phyloP scores from a whole-genome alignment of 805 yeast species.

The Candida patagonica region DNA sequence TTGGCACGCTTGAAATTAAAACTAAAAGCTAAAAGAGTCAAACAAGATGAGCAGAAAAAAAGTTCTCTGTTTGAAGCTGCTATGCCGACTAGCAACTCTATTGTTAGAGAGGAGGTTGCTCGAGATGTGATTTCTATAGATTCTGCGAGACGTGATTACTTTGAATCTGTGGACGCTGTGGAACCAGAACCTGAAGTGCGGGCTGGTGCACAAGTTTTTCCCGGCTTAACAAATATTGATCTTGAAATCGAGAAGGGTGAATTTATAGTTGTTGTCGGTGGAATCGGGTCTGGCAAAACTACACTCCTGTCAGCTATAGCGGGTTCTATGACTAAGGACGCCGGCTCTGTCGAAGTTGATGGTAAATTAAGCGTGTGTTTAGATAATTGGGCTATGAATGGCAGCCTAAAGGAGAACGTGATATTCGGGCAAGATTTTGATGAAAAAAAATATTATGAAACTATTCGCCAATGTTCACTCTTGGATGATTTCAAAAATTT shows the following conservation, averaged over 20 bases:
- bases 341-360: constrained; percentile 39
- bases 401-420: constrained; percentile 62
- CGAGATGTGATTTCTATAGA: constrained; percentile 32
- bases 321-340: constrained; percentile 49
- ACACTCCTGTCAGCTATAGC: constrained; percentile 55
- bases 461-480: constrained; percentile 55
- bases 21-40: constrained; percentile 24
- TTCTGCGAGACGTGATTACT: constrained; percentile 33
- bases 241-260: constrained; percentile 48
- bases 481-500: constrained; percentile 51
- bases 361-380: constrained; percentile 46
- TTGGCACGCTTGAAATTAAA: constrained; percentile 1
- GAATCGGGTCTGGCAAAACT: constrained; percentile 65
- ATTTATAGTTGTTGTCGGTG: constrained; percentile 57
- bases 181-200: too few relatives aligned
- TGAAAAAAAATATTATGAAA: constrained; percentile 37
- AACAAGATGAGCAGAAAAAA: constrained; percentile 14
- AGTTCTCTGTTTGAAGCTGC: background rate
- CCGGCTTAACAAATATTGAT: constrained; percentile 31
- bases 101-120: constrained; percentile 19
- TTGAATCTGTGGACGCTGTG: too few relatives aligned
- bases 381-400: constrained; percentile 65
- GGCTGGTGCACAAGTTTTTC: constrained; percentile 25
- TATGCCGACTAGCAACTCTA: background rate
- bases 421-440: constrained; percentile 52